A percentile compares a stretch with the other conserved stretches of the same genome.
Evolutionary conservation across 2,329 filamentous ascomycete species (phyloP).

Genomic region (Sporothrix variecibatus): DNA sequence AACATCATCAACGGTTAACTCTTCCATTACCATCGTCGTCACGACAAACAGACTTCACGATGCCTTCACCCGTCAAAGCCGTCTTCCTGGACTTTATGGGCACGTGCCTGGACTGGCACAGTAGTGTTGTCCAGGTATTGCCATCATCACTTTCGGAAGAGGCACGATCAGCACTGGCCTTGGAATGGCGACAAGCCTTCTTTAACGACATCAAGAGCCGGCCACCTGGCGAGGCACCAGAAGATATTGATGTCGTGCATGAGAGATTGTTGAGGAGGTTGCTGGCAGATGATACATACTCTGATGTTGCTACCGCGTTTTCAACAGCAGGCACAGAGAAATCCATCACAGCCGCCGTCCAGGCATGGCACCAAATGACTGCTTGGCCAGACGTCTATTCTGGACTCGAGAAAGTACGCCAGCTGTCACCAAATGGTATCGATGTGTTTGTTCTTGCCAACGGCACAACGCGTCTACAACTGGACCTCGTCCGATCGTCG

Average conservation of each 20-base stretch:
- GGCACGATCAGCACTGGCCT: slow-evolving; percentile 45
- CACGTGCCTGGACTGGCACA: slow-evolving; percentile 59
- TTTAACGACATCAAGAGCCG: slow-evolving; percentile 49
- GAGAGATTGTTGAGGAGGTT: slow-evolving; percentile 40
- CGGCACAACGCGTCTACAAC: slow-evolving; percentile 46
- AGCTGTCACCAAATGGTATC: neutral
- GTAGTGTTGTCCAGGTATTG: slow-evolving; percentile 40
- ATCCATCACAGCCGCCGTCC: neutral
- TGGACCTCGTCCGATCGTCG: slow-evolving; percentile 52
- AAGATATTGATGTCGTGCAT: slow-evolving; percentile 56
- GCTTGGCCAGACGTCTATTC: neutral
- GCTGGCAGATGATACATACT: neutral
- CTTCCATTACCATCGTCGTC: neutral
- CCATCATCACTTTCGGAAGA: slow-evolving; percentile 39
- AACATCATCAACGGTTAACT: neutral
- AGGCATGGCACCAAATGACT: neutral
- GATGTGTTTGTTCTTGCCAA: slow-evolving; percentile 18
- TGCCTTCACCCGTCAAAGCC: slow-evolving; percentile 43
- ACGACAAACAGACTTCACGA: neutral
- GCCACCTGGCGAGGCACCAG: slow-evolving; percentile 39
- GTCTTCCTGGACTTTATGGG: slow-evolving; percentile 49
- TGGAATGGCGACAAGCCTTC: slow-evolving; percentile 53
- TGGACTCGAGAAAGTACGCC: neutral
- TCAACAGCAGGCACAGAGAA: neutral
- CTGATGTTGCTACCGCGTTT: neutral